Percentiles rank a stretch among this genome's conserved stretches.
phyloP scores from a whole-genome alignment of 495 filamentous ascomycete genomes.

The Hypomontagnella submonticulosa region DNA sequence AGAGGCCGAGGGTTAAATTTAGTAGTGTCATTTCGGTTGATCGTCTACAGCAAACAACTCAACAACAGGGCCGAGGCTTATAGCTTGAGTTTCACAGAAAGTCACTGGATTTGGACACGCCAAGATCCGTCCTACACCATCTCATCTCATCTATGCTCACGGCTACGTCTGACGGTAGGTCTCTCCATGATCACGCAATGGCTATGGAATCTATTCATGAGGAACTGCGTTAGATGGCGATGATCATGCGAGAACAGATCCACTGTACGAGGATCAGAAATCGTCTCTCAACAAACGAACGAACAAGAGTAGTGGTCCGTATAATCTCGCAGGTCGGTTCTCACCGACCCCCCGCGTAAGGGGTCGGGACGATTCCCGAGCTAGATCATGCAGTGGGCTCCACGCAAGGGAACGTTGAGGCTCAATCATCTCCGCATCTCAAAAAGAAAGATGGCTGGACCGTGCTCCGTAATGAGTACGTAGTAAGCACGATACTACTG shows the following conservation, averaged over 20 bases:
- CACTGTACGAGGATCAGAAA: conserved; percentile 3
- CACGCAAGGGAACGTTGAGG: conserved; percentile 41
- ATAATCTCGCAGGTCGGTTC: conserved; percentile 32
- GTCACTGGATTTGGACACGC: background rate
- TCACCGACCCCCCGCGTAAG: conserved; percentile 8
- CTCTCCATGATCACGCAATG: background rate
- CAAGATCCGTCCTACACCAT: background rate
- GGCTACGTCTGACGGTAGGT: conserved; percentile 2
- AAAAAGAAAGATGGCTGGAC: conserved; percentile 19
- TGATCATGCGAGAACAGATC: conserved; percentile 5
- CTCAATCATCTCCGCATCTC: conserved; percentile 34
- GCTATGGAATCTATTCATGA: conserved; percentile 8
- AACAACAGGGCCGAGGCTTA: conserved; percentile 21
- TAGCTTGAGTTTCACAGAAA: conserved; percentile 13
- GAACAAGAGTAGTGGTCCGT: conserved; percentile 2
- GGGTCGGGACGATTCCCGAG: conserved; percentile 30
- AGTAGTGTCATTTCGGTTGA: conserved; percentile 4
- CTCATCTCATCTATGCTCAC: conserved; percentile 7
- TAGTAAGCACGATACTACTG: conserved; percentile 12
- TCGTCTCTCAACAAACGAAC: conserved; percentile 16
- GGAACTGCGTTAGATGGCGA: conserved; percentile 12
- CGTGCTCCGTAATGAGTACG: background rate
- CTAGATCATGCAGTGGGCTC: conserved; percentile 31
- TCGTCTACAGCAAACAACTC: conserved; percentile 22
- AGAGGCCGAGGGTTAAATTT: too few species aligned